Base-by-base conservation (phyloP, 208 protist species). In the Crithidia thermophila region DNA sequence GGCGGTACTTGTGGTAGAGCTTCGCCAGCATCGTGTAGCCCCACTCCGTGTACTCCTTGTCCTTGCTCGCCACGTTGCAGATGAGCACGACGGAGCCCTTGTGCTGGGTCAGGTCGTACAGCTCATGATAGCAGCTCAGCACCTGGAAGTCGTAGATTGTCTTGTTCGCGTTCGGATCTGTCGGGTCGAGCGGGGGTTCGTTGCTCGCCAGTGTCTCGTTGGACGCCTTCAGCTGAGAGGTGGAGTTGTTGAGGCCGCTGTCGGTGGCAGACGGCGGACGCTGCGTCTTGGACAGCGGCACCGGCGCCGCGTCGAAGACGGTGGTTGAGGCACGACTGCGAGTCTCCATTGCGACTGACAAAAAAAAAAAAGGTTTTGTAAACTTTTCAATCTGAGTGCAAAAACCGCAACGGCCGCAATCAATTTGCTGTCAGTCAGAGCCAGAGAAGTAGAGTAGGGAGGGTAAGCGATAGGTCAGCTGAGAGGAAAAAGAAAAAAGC, bases 1-100 rank as follows among this genome's bases (percentile, higher is more conserved):
- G 25, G 30, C 80, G 73, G 73, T 92, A 93, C 75, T 90, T 88
- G 52, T 87, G 79, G 72, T 93, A 87, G 11, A 97, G 84, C 37
- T 61, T 51, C 25, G 74, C 80, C 20, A 84, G 75, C n/a, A 77
- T 85, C 20, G 79, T 75, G 59, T 95, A 95, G 50, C 84, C 82
- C 16, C 67, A 60, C 40, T 92, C 66, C 3, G 93, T 88, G 64
- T 92, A 95, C 20, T 88, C 86, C 55, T 84, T 84, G 62, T 91
- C 94, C 74, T 94, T 85, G 64, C 82, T 94, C 16, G 93, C 93
- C 27, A 97, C 91, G 51, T 97, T 97, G 71, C 82, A 84, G 51
- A 97, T 88, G 20, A 97, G 64, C 39, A 97, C 74, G 4, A 87
- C 82, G n/a, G 90, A 75, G 20, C 88, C 90, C 62, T 81, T 85